Percentiles rank a stretch among this genome's conserved stretches.
phyloP scores from a whole-genome alignment of 441 rosid species.

The Gossypium gossypioides region DNA sequence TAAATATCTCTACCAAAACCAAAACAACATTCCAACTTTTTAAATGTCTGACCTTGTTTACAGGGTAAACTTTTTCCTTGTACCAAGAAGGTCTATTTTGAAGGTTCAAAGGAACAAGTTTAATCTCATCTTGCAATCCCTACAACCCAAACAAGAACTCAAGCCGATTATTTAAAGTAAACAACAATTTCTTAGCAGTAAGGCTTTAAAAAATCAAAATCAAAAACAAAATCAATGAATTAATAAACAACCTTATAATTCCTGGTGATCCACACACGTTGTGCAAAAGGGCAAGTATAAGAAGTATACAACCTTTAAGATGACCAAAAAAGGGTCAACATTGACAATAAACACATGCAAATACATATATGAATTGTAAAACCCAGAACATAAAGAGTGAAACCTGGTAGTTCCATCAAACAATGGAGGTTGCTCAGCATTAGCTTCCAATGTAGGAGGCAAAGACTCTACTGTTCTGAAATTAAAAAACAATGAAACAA shows the following conservation, averaged over 20 bases:
- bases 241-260: conserved; percentile 32
- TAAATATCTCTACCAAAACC: neutral
- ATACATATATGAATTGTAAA: neutral
- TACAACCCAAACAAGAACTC: conserved; percentile 13
- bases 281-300: conserved; percentile 44
- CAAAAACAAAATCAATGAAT: neutral
- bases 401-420: conserved; percentile 60
- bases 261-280: conserved; percentile 57
- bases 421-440: conserved; percentile 35
- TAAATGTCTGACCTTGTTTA: conserved; percentile 31
- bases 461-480: conserved; percentile 22
- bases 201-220: neutral
- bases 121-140: conserved; percentile 44
- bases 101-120: conserved; percentile 44
- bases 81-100: conserved; percentile 45
- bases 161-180: neutral
- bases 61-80: conserved; percentile 42
- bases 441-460: conserved; percentile 34
- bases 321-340: neutral
- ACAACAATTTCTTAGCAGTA: neutral
- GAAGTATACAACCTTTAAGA: conserved; percentile 35
- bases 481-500: neutral
- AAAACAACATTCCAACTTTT: neutral
- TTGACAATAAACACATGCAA: neutral
- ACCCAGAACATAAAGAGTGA: neutral